phyloP scores from a whole-genome alignment of 164 flowering plant species.

The Vitis rotundifolia region DNA sequence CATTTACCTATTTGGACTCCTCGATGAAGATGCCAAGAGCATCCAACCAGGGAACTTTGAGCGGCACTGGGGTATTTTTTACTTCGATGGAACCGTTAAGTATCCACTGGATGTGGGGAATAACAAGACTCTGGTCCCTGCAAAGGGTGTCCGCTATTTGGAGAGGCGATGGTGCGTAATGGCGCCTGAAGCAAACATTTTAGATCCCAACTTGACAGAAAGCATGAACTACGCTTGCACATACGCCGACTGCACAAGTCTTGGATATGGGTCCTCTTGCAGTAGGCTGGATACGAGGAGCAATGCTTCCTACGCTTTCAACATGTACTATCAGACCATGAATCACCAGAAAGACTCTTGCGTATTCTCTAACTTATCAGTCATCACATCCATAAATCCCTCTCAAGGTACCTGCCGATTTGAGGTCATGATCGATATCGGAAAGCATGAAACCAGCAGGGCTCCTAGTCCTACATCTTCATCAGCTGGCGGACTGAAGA shows the following conservation, averaged over 20 bases:
- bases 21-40: constrained; percentile 87
- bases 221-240: constrained; percentile 64
- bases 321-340: constrained; percentile 70
- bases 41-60: constrained; percentile 80
- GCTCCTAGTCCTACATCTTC: background rate
- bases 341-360: constrained; percentile 69
- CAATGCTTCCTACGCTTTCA: constrained; percentile 89
- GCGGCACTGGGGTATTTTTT: constrained; percentile 91
- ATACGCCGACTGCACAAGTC: constrained; percentile 80
- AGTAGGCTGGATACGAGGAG: constrained; percentile 46
- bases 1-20: constrained; percentile 61
- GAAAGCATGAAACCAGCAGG: constrained; percentile 29
- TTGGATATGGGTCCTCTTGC: constrained; percentile 77
- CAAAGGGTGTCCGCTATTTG: constrained; percentile 72
- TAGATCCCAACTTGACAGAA: constrained; percentile 43
- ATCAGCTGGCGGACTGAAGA: too few relatives aligned
- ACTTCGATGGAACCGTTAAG: constrained; percentile 72
- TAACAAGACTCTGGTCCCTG: constrained; percentile 43
- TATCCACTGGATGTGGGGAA: constrained; percentile 51
- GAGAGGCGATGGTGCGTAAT: constrained; percentile 77
- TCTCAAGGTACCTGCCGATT: constrained; percentile 53
- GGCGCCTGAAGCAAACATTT: constrained; percentile 55
- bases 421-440: constrained; percentile 64
- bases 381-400: constrained; percentile 55
- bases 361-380: constrained; percentile 42